Conservation (phyloP, 331 rosid species). For the Stylosanthes scabra region DNA sequence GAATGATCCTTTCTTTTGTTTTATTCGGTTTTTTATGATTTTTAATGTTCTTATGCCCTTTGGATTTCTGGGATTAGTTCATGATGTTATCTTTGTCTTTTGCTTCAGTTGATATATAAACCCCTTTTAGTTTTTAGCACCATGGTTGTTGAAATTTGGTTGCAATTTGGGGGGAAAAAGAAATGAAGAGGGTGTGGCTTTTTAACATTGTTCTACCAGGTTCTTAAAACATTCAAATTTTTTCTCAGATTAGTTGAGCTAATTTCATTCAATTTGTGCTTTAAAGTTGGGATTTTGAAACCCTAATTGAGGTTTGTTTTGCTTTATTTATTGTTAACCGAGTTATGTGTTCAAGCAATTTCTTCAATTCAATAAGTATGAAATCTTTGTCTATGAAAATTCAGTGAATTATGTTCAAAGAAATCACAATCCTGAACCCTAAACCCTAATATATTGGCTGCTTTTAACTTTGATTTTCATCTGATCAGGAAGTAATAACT, state of each 20-base stretch:
- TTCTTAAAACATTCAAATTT: constrained; percentile 19
- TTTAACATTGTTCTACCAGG: constrained; percentile 36
- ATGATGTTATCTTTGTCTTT: neutral
- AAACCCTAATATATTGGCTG: neutral
- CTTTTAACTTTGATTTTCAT: constrained; percentile 21
- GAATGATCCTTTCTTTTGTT: neutral
- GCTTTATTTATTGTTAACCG: neutral
- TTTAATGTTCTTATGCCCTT: neutral
- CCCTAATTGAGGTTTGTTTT: constrained; percentile 4
- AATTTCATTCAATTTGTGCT: constrained; percentile 12
- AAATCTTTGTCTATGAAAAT: no score
- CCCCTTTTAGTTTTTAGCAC: neutral
- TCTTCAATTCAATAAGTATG: no score
- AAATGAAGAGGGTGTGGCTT: constrained; percentile 31
- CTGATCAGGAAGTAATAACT: constrained; percentile 50
- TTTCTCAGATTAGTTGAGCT: constrained; percentile 5
- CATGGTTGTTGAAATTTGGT: neutral
- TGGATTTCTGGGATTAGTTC: constrained; percentile 24
- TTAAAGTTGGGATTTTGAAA: neutral
- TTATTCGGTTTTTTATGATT: neutral
- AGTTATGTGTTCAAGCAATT: neutral
- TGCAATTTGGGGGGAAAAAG: neutral
- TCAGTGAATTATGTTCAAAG: neutral
- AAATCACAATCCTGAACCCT: neutral
- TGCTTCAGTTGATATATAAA: neutral